Base-by-base conservation (phyloP, 2,329 filamentous ascomycete genomes). In the Harringtonia lauricola region DNA sequence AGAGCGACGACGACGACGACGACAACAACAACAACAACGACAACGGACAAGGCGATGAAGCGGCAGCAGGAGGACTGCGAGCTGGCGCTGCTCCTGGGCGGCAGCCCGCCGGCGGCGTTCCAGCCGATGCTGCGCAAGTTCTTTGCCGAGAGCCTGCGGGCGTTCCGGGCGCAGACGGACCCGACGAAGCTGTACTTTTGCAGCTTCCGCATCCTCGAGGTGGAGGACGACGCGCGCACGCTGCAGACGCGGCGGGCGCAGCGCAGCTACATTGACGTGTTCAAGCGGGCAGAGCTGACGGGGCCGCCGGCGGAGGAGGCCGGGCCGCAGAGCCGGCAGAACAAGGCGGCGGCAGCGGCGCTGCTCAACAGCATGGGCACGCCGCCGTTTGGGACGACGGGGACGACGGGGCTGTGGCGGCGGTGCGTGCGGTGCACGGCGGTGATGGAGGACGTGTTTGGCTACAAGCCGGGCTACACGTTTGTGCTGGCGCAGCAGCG, bases 131-230 rank as follows among this genome's bases (percentile, higher is more conserved):
- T 87, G n/a, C 74, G 79, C 49, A 76, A 74, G 43, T 71, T 82
- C 46, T 79, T 90, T 47, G 68, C 69, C 28, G 65, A 67, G 24
- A 73, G 79, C 37, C 61, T 87, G 24, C 67, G 66, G 0, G 66
- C 68, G 18, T 71, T 89, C 43, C 69, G 74, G 34, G 65, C 66
- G 6, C 68, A 73, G 43, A 70, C 80, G 12, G 78, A 92, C 51
- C 71, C 77, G 24, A 74, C 80, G 10, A 72, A 72, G 47, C 68
- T 94, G 39, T 85, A 84, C 62, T 83, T 87, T 60, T 75, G 76
- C 39, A 77, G 92, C 56, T 86, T 80, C 44, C 70, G 69, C 39
- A 74, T 85, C 57, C 67, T 92, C 12, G 82, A 83, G 6, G 66
- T 86, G 14, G 70, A 73, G 10, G 72, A 80, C 42, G 76, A 80